Evolutionary conservation across 2,329 filamentous ascomycete genomes (phyloP).

Genomic region (Venturia aucupariae): DNA sequence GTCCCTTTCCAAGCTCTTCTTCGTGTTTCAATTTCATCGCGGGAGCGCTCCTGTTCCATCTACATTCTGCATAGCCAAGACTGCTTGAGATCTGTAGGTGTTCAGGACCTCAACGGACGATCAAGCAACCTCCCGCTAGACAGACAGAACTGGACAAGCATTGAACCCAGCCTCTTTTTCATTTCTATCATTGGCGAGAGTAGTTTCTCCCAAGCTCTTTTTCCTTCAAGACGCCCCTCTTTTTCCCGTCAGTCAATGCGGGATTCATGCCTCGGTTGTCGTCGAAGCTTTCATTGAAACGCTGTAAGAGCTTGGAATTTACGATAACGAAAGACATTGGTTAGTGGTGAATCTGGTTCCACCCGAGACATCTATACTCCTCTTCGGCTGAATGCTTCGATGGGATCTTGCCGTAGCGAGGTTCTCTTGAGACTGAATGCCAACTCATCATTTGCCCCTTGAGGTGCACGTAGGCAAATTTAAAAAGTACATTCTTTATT

Average conservation of each 20-base stretch:
- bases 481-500: neutral
- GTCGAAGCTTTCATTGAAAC: neutral
- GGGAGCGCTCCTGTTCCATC: too few relatives aligned
- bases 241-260: neutral
- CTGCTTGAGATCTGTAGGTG: neutral
- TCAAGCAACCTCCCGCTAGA: neutral
- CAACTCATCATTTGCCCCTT: neutral
- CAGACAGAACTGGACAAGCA: neutral
- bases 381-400: neutral
- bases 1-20: neutral
- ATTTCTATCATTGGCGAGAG: neutral
- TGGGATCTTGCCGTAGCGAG: neutral
- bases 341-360: neutral
- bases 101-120: neutral
- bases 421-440: neutral
- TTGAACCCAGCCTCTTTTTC: neutral
- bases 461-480: neutral
- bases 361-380: neutral
- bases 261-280: neutral
- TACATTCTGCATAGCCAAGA: too few relatives aligned
- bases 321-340: too few relatives aligned
- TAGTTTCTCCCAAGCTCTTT: neutral
- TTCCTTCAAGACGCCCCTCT: neutral
- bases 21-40: too few relatives aligned
- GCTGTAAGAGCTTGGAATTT: neutral